phyloP scores from a whole-genome alignment of 306 rosid genomes.

The Ammopiptanthus mongolicus region DNA sequence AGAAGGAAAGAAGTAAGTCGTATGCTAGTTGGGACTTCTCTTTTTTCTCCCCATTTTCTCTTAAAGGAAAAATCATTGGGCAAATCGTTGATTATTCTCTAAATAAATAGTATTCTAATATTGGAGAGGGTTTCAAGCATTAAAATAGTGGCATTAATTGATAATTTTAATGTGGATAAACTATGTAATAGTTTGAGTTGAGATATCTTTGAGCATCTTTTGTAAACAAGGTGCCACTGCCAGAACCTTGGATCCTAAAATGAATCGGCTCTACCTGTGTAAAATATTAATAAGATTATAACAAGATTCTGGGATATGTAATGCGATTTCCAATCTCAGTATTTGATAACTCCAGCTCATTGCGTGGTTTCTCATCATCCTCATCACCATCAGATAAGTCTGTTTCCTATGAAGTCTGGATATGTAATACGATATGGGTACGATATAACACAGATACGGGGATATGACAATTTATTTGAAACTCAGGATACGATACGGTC shows the following conservation, averaged over 20 bases:
- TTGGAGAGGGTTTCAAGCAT: not conserved
- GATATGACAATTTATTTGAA: no score
- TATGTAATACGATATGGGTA: no score
- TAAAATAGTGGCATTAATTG: not conserved
- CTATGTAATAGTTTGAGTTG: not conserved
- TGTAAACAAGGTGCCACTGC: not conserved
- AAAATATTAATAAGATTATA: not conserved
- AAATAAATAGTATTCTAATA: not conserved
- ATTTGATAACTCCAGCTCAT: constrained; percentile 44
- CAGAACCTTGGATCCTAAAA: not conserved
- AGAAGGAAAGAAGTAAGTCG: constrained; percentile 79
- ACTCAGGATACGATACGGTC: no score
- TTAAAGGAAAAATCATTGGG: not conserved
- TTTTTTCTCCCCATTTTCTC: not conserved
- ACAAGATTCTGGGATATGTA: not conserved
- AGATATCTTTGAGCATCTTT: constrained; percentile 1
- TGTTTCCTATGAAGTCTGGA: constrained; percentile 30
- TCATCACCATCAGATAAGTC: constrained; percentile 35
- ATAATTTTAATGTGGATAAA: not conserved
- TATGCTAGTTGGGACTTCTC: not conserved
- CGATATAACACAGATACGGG: no score
- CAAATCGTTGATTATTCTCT: not conserved
- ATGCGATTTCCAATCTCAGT: constrained; percentile 22
- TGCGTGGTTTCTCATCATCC: constrained; percentile 31
- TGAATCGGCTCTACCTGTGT: not conserved